Percentiles rank a stretch among this genome's conserved stretches.
These are phyloP conservation scores for Grosmannia penicillata DNA, from an alignment of 2,329 filamentous ascomycete species.

Conservation along the genomic window DNA sequence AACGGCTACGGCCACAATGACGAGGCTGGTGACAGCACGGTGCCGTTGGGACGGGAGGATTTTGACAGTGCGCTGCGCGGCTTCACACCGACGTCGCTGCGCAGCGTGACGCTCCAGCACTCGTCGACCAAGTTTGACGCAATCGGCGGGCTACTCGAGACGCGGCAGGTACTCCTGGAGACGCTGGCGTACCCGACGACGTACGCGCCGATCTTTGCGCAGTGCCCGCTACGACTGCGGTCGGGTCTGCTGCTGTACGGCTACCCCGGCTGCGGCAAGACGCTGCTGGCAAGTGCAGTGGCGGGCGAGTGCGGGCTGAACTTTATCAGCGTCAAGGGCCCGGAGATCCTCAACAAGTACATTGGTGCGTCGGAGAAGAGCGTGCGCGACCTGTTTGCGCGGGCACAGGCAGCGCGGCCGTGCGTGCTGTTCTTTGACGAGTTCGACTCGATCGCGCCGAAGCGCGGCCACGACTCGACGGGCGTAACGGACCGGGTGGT, in stretches of 20 bases:
- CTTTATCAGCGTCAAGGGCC: conserved; percentile 96
- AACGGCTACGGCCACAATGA: conserved; percentile 26
- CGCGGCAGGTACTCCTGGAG: conserved; percentile 81
- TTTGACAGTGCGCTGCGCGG: conserved; percentile 77
- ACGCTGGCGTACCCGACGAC: conserved; percentile 95
- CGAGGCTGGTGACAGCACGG: conserved; percentile 29
- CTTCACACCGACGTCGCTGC: conserved; percentile 87
- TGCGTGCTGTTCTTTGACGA: conserved; percentile 98
- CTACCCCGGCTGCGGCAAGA: conserved; percentile 93
- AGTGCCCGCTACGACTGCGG: conserved; percentile 85
- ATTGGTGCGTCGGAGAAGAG: conserved; percentile 96
- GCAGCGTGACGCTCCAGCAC: conserved; percentile 86
- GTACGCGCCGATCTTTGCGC: conserved; percentile 93
- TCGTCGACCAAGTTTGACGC: conserved; percentile 85
- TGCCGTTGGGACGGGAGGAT: conserved; percentile 57
- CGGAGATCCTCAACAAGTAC: conserved; percentile 97
- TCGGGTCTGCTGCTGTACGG: conserved; percentile 89
- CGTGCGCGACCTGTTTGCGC: conserved; percentile 86
- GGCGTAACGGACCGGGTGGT: conserved; percentile 98
- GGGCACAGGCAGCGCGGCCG: conserved; percentile 77
- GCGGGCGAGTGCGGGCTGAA: conserved; percentile 95
- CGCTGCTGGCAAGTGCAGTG: conserved; percentile 87
- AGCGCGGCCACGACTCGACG: conserved; percentile 90
- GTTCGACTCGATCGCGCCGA: conserved; percentile 95
- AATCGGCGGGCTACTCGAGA: conserved; percentile 78